Conservation (phyloP, 495 filamentous ascomycete species). For the Podospora sp. region DNA sequence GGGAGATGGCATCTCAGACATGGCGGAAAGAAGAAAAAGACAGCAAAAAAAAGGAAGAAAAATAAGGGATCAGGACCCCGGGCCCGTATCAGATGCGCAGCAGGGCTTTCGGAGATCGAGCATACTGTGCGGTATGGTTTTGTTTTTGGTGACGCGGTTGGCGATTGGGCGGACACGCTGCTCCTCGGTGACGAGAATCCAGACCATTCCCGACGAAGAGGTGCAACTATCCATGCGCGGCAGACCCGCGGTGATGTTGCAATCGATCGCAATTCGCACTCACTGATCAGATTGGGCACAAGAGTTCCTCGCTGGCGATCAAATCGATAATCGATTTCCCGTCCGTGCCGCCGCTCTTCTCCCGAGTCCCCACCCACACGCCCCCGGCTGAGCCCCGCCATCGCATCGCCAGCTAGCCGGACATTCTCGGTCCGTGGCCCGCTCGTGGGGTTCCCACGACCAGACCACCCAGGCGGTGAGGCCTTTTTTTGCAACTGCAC, state of each 20-base stretch:
- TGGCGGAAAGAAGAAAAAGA: neutral
- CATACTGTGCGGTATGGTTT: too few species aligned
- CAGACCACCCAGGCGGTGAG: constrained; percentile 21
- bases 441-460: neutral
- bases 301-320: neutral
- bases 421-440: neutral
- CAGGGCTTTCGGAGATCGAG: neutral
- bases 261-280: constrained; percentile 7
- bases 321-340: neutral
- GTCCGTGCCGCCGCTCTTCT: neutral
- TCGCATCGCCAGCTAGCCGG: neutral
- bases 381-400: constrained; percentile 5
- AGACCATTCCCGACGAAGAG: neutral
- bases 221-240: neutral
- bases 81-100: neutral
- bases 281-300: too few species aligned
- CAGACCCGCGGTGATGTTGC: neutral
- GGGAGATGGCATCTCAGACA: neutral
- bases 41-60: neutral
- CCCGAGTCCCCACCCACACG: neutral
- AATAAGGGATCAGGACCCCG: neutral
- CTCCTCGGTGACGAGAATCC: neutral
- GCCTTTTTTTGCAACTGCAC: constrained; percentile 6
- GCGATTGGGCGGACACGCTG: constrained; percentile 3
- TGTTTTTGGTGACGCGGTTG: constrained; percentile 9